Conservation (phyloP, 768 basidiomycete species). For the Suillus paluster region DNA sequence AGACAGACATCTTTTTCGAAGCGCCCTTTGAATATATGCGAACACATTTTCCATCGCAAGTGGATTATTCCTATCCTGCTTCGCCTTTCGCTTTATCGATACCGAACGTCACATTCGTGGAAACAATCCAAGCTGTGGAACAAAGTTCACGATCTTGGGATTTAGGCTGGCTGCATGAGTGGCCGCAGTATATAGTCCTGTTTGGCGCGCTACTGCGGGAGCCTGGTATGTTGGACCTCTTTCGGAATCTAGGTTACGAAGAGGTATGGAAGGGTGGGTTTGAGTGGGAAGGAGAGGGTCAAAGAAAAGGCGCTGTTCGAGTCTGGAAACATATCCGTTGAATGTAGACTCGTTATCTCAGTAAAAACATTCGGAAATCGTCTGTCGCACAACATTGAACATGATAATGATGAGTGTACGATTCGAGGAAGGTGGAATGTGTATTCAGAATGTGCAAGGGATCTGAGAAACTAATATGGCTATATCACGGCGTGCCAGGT, state of each 20-base stretch:
- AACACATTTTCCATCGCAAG: constrained; percentile 64
- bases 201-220: constrained; percentile 78
- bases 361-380: not conserved
- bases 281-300: constrained; percentile 71
- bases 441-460: not conserved
- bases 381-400: not conserved
- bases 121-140: constrained; percentile 34
- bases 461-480: constrained; percentile 1
- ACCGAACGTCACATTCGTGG: constrained; percentile 44
- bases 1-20: constrained; percentile 81
- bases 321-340: constrained; percentile 56
- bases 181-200: constrained; percentile 82
- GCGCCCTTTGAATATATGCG: constrained; percentile 70
- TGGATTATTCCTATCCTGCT: constrained; percentile 66
- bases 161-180: constrained; percentile 65
- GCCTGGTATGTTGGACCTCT: constrained; percentile 48
- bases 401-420: constrained; percentile 1
- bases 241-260: constrained; percentile 61
- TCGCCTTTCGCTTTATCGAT: constrained; percentile 59
- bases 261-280: constrained; percentile 70
- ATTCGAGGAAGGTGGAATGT: not conserved
- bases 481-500: not conserved
- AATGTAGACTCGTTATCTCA: not conserved
- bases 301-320: constrained; percentile 68
- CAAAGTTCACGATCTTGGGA: constrained; percentile 21